Conservation (phyloP, 805 yeast species). For the Candida arabinofermentans region DNA sequence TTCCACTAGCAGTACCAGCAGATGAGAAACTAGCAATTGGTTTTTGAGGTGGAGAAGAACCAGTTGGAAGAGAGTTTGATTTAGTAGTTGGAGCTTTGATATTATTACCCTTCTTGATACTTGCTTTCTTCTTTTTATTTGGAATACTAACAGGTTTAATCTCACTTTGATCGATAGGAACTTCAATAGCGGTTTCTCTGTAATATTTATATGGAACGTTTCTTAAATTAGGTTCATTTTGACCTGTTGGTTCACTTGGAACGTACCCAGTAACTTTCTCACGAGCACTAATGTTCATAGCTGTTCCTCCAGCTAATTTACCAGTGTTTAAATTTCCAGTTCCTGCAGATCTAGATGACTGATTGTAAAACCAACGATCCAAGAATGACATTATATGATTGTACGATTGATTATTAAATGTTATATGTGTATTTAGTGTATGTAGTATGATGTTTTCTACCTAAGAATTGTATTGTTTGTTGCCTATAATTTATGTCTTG, state of each 20-base stretch:
- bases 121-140: neutral
- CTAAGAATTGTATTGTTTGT: neutral
- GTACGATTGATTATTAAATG: neutral
- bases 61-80: neutral
- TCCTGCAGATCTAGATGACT: conserved; percentile 15
- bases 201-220: conserved; percentile 30
- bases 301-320: conserved; percentile 13
- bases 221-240: conserved; percentile 25
- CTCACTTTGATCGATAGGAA: neutral
- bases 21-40: conserved; percentile 1
- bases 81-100: neutral
- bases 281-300: neutral
- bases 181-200: conserved; percentile 5
- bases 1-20: conserved; percentile 1
- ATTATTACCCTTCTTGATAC: neutral
- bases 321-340: conserved; percentile 25
- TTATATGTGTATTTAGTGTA: neutral
- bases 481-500: no score
- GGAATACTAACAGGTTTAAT: neutral
- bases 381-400: conserved; percentile 29
- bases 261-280: neutral
- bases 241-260: conserved; percentile 4
- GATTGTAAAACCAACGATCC: conserved; percentile 33
- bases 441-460: neutral
- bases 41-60: conserved; percentile 1